Conservation (phyloP, 176 grass and related monocot species). For the Chrysopogon serrulatus region DNA sequence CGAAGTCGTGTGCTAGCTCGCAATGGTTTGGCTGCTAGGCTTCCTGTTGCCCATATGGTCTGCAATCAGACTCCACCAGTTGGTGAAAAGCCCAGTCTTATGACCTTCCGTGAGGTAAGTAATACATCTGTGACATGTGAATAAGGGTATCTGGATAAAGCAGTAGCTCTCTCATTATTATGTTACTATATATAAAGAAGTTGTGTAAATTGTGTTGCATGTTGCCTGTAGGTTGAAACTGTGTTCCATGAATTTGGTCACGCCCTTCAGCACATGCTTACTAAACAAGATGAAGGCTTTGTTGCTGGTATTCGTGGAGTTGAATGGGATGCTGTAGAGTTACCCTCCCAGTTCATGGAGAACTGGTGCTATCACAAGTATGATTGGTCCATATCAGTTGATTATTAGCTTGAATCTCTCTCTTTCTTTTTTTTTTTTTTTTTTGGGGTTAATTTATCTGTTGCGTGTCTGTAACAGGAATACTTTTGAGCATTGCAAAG, state of each 20-base stretch:
- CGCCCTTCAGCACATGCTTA: constrained; percentile 99
- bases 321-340: constrained; percentile 98
- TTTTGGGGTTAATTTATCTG: background rate
- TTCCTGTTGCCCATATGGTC: constrained; percentile 95
- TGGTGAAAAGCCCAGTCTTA: constrained; percentile 91
- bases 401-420: background rate
- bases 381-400: background rate
- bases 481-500: constrained; percentile 94
- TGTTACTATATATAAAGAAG: constrained; percentile 1
- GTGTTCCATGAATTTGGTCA: constrained; percentile 99
- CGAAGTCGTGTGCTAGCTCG: constrained; percentile 76
- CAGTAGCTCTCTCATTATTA: background rate
- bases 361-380: constrained; percentile 99
- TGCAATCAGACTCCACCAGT: constrained; percentile 97
- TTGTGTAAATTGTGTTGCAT: background rate
- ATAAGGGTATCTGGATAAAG: background rate
- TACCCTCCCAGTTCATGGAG: constrained; percentile 99
- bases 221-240: constrained; percentile 80
- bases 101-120: constrained; percentile 98
- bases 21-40: constrained; percentile 62
- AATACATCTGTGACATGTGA: background rate
- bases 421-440: background rate
- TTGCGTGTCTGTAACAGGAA: constrained; percentile 50
- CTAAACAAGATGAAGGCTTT: constrained; percentile 90
- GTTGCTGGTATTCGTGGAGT: constrained; percentile 93